A percentile compares a stretch with the other conserved stretches of the same genome.
phyloP scores from a whole-genome alignment of 148 eudicot species.

The Heliosperma pusillum region DNA sequence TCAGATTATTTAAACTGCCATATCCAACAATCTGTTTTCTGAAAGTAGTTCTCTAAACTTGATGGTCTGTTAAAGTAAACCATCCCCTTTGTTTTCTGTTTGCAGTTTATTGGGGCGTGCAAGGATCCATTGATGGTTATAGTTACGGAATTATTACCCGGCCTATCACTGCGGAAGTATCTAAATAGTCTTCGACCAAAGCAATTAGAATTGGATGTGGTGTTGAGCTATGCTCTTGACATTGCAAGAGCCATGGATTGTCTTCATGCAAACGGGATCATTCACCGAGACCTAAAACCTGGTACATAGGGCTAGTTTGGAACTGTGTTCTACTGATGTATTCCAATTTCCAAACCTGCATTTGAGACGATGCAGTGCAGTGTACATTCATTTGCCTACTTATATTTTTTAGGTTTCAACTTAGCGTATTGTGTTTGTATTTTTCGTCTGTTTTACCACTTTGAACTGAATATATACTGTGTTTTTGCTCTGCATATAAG shows the following conservation, averaged over 20 bases:
- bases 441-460: too few relatives aligned
- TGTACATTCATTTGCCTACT: neutral
- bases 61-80: too few relatives aligned
- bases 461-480: slow-evolving; percentile 11
- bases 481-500: too few relatives aligned
- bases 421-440: too few relatives aligned
- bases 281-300: slow-evolving; percentile 95
- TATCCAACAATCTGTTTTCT: too few relatives aligned
- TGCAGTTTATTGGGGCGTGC: slow-evolving; percentile 99
- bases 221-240: slow-evolving; percentile 76
- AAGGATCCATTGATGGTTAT: slow-evolving; percentile 97
- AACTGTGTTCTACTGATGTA: slow-evolving; percentile 19
- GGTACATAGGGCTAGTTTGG: slow-evolving; percentile 46
- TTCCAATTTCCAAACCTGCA: neutral
- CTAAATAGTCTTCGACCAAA: slow-evolving; percentile 69
- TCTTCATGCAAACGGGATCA: slow-evolving; percentile 91
- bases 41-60: too few relatives aligned
- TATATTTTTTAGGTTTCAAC: neutral
- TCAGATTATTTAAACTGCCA: too few relatives aligned
- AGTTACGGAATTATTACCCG: slow-evolving; percentile 84
- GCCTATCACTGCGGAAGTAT: slow-evolving; percentile 83
- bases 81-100: slow-evolving; percentile 1
- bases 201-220: slow-evolving; percentile 59
- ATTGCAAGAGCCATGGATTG: slow-evolving; percentile 89
- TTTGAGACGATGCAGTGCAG: neutral